These are phyloP conservation scores for Tuber borchii DNA, from an alignment of 495 filamentous ascomycete species.

Conservation along the genomic window DNA sequence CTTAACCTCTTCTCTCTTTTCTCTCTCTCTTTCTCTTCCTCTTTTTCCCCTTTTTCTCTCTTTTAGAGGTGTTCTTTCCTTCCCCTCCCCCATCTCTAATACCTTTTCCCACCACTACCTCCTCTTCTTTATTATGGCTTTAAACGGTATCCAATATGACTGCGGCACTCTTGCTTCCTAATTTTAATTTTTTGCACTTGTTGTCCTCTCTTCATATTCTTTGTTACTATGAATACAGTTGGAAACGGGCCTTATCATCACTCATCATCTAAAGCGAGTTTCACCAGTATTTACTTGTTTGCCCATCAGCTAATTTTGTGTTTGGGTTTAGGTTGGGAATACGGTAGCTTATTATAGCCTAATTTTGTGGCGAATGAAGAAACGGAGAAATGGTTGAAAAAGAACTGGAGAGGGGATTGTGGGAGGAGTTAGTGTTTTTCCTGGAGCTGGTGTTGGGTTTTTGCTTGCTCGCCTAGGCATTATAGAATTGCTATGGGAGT, in stretches of 20 bases:
- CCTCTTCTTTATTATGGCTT: background rate
- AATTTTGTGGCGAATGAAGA: background rate
- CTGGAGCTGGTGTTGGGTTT: background rate
- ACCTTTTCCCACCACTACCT: background rate
- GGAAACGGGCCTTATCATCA: too few species aligned
- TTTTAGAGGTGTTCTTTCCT: background rate
- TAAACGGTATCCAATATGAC: background rate
- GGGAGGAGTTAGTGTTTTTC: too few species aligned
- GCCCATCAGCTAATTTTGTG: background rate
- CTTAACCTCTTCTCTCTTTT: background rate
- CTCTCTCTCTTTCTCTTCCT: too few species aligned
- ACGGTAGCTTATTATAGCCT: background rate
- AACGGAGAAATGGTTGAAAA: background rate
- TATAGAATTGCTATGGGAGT: background rate
- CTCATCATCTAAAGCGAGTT: background rate
- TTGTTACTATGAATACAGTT: background rate
- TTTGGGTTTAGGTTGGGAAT: background rate
- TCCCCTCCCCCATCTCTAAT: background rate
- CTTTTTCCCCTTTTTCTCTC: background rate
- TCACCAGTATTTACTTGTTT: background rate
- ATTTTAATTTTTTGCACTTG: background rate
- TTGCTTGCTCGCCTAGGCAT: background rate
- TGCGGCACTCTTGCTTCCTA: background rate
- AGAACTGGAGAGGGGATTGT: background rate
- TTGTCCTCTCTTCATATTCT: background rate